Evolutionary conservation across 176 grass and related monocot species (phyloP).

Genomic region (Pharus latifolius): DNA sequence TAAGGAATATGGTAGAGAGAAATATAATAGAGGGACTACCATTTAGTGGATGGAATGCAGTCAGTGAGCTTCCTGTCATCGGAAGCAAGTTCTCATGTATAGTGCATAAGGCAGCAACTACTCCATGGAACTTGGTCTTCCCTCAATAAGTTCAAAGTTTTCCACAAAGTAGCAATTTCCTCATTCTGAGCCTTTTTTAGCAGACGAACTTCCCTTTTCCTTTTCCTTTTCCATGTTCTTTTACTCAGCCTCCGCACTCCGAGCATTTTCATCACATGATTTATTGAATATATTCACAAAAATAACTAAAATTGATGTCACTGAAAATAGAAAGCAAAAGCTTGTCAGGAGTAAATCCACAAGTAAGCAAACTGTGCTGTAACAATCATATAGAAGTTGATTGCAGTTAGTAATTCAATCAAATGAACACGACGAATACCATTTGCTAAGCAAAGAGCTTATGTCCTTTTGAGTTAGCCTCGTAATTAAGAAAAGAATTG

Average conservation of each 20-base stretch:
- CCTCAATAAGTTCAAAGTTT: background rate
- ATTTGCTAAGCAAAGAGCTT: too few relatives aligned
- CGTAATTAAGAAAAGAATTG: background rate
- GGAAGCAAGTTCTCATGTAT: background rate
- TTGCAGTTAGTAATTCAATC: background rate
- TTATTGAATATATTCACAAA: constrained; percentile 98
- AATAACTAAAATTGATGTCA: constrained; percentile 88
- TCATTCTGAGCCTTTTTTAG: constrained; percentile 31
- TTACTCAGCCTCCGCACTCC: constrained; percentile 67
- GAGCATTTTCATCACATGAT: constrained; percentile 86
- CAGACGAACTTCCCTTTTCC: constrained; percentile 37
- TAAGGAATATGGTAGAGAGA: background rate
- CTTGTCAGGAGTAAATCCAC: constrained; percentile 15
- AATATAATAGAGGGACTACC: constrained; percentile 9
- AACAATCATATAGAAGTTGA: constrained; percentile 2
- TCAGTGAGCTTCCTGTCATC: background rate
- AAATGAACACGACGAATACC: background rate
- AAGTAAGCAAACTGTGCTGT: background rate
- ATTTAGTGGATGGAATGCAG: constrained; percentile 5
- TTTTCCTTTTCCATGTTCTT: constrained; percentile 83
- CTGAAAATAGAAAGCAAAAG: constrained; percentile 47
- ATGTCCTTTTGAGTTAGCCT: too few relatives aligned
- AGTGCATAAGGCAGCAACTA: background rate
- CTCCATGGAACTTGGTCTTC: background rate
- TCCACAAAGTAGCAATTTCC: background rate